Percentiles rank a stretch among this genome's conserved stretches.
Evolutionary conservation across 1,139 yeast genomes (phyloP).

Genomic region (Pichia sp.): DNA sequence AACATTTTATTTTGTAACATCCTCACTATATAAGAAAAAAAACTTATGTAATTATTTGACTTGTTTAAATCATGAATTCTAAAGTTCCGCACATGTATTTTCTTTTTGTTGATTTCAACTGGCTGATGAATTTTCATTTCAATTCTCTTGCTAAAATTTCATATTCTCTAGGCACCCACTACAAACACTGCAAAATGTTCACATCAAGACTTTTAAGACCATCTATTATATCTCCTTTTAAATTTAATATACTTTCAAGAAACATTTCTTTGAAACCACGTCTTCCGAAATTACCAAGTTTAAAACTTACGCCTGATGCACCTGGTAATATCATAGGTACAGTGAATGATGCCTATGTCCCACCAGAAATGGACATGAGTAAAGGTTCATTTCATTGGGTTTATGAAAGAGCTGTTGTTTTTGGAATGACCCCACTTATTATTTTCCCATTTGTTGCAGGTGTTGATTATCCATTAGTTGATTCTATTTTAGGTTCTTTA

Average conservation of each 20-base stretch:
- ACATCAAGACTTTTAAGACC: conserved; percentile 9
- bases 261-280: conserved; percentile 16
- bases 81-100: no score
- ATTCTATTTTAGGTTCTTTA: conserved; percentile 50
- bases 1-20: not conserved
- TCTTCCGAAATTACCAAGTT: conserved; percentile 17
- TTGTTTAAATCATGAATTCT: no score
- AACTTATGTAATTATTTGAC: no score
- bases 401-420: conserved; percentile 52
- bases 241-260: conserved; percentile 2
- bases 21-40: no score
- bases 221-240: conserved; percentile 2
- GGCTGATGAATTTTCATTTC: not conserved
- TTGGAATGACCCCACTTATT: conserved; percentile 59
- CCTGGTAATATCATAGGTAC: conserved; percentile 67
- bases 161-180: no score
- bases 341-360: conserved; percentile 65
- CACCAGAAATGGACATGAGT: conserved; percentile 47
- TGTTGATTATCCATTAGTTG: conserved; percentile 44
- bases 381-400: conserved; percentile 77
- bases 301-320: conserved; percentile 28
- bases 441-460: conserved; percentile 59
- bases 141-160: no score
- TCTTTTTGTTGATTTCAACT: not conserved
- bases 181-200: conserved; percentile 1